Conservation (phyloP, 2,329 filamentous ascomycete genomes). For the Fonsecaea erecta region DNA sequence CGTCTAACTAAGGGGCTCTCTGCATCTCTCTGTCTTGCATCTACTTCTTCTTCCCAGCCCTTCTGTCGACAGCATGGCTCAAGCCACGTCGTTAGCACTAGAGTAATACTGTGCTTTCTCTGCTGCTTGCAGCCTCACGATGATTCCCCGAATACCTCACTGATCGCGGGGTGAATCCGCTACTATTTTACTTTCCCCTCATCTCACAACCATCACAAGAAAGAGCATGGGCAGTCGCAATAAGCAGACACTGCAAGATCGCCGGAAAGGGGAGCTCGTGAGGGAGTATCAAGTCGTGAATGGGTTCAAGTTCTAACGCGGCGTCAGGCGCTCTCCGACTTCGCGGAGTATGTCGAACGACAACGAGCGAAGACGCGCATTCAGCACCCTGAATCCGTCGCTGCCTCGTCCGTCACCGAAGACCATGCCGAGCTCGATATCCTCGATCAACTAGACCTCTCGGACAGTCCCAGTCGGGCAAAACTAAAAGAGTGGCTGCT, state of each 20-base stretch:
- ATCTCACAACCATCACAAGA: conserved; percentile 27
- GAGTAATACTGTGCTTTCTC: conserved; percentile 17
- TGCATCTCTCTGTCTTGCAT: neutral
- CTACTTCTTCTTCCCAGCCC: neutral
- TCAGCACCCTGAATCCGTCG: conserved; percentile 45
- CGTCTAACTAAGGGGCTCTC: conserved; percentile 5
- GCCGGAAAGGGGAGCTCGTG: conserved; percentile 85
- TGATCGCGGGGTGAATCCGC: conserved; percentile 45
- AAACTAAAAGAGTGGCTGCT: conserved; percentile 78
- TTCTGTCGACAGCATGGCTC: conserved; percentile 2
- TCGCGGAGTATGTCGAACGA: conserved; percentile 95
- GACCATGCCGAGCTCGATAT: conserved; percentile 90
- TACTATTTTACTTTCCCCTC: conserved; percentile 25
- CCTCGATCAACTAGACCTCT: conserved; percentile 75
- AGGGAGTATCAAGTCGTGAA: conserved; percentile 38
- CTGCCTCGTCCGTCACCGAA: conserved; percentile 51
- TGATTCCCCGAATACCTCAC: conserved; percentile 52
- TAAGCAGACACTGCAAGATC: conserved; percentile 74
- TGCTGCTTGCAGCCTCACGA: conserved; percentile 31
- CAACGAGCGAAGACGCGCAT: conserved; percentile 69
- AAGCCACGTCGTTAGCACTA: conserved; percentile 16
- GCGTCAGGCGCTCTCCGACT: conserved; percentile 80
- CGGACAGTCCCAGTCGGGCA: conserved; percentile 69
- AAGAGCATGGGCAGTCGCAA: conserved; percentile 54
- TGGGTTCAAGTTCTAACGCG: conserved; percentile 14